Evolutionary conservation across 148 eudicot species (phyloP).

Genomic region (Salicornia ramosissima): DNA sequence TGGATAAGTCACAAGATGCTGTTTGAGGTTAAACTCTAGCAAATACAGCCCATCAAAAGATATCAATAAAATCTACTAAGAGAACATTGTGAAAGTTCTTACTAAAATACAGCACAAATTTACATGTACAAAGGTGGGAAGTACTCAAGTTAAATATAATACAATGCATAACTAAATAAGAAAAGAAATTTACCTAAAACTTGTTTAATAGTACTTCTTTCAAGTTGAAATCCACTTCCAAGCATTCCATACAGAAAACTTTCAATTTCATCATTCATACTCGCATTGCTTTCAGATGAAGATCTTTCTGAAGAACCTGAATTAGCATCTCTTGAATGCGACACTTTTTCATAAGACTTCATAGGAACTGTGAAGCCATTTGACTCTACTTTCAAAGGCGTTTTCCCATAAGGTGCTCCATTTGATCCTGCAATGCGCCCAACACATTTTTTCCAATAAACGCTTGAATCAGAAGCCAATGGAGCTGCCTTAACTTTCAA

Average conservation of each 20-base stretch:
- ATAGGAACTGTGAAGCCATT: slow-evolving; percentile 5
- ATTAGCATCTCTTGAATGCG: slow-evolving; percentile 15
- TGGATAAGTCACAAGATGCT: too few species aligned
- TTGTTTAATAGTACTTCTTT: slow-evolving; percentile 31
- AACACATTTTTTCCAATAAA: slow-evolving; percentile 25
- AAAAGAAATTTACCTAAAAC: slow-evolving; percentile 30
- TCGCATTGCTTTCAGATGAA: slow-evolving; percentile 13
- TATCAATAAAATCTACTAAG: not conserved
- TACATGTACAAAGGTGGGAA: not conserved
- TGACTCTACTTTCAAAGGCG: slow-evolving; percentile 23
- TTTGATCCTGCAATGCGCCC: slow-evolving; percentile 20
- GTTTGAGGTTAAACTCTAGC: too few species aligned
- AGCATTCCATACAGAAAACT: slow-evolving; percentile 39
- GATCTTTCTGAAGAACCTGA: slow-evolving; percentile 5
- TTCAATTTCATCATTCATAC: slow-evolving; percentile 23
- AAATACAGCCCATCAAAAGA: too few species aligned
- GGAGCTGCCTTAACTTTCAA: slow-evolving; percentile 12
- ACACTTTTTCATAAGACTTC: slow-evolving; percentile 10
- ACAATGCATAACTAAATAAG: not conserved
- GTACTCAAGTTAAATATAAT: not conserved
- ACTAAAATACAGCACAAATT: too few species aligned
- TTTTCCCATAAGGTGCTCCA: slow-evolving; percentile 12
- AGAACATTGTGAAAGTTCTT: not conserved
- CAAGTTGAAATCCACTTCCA: slow-evolving; percentile 40
- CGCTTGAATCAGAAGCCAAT: slow-evolving; percentile 22